Evolutionary conservation across 306 rosid genomes (phyloP).

Genomic region (Macrotyloma uniflorum): DNA sequence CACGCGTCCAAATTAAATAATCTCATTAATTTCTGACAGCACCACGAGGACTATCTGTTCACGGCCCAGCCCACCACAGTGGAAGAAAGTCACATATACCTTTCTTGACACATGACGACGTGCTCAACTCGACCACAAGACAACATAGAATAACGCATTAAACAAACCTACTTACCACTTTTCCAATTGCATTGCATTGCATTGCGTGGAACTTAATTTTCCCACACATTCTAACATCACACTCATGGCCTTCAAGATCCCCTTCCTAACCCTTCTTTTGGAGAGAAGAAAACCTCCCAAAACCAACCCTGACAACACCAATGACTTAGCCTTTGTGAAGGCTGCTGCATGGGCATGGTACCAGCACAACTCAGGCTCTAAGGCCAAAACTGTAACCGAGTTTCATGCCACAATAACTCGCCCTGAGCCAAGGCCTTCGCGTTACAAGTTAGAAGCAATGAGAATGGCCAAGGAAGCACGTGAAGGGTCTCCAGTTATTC

Average conservation of each 20-base stretch:
- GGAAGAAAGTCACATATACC: conserved; percentile 10
- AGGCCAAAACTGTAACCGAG: conserved; percentile 47
- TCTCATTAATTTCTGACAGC: conserved; percentile 15
- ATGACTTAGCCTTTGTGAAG: conserved; percentile 47
- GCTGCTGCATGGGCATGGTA: conserved; percentile 98
- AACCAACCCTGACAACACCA: neutral
- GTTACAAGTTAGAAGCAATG: conserved; percentile 71
- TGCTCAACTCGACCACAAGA: conserved; percentile 16
- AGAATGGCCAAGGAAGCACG: conserved; percentile 6
- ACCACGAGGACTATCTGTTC: neutral
- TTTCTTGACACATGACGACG: conserved; percentile 32
- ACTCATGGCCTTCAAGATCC: conserved; percentile 37
- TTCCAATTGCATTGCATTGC: neutral
- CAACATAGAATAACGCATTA: neutral
- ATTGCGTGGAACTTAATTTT: conserved; percentile 55
- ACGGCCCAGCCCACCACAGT: neutral
- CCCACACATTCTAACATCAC: conserved; percentile 43
- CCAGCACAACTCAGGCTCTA: conserved; percentile 62
- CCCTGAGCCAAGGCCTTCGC: conserved; percentile 55
- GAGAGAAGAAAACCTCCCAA: conserved; percentile 38
- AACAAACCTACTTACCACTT: conserved; percentile 15
- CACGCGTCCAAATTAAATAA: neutral
- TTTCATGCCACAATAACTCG: conserved; percentile 35
- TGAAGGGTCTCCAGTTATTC: neutral
- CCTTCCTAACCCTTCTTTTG: conserved; percentile 34